Base-by-base conservation (phyloP, 345 rosid genomes). In the Eucalyptus cloeziana region DNA sequence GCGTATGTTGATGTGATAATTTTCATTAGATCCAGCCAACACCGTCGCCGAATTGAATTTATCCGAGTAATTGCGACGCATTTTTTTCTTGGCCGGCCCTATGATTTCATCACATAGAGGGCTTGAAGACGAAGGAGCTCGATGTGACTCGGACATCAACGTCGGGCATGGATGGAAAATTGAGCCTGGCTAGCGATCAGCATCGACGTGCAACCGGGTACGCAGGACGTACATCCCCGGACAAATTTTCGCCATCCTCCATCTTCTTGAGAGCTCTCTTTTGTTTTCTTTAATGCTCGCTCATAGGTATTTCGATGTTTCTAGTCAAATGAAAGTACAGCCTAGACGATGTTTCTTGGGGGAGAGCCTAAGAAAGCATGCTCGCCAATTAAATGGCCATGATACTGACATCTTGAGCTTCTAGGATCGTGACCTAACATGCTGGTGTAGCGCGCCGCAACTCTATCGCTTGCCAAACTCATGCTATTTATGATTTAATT, bases 391-490 rank as follows among this genome's bases (percentile, higher is more conserved):
- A 17, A 67, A n/a, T 69, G 6, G 80, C 44, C 80, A 14, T 3
- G 79, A 69, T 69, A 16, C 79, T 17, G 1, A 16, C 7, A 1
- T 69, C 79, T 37, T 3, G 2, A 31, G 79, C 31, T 31, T n/a
- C 21, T 4, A 2, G 21, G 76, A n/a, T 64, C 1, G 19, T 17
- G 21, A 33, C 76, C 76, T n/a, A 64, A n/a, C 21, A 4, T 1
- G 4, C 11, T 2, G 2, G 40, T 71, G 10, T 5, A 1, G 0
- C 1, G 13, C 13, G 1, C 13, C 0, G 7, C 0, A 6, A 33
- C 22, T 16, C 80, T 3, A 40, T 33, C 7, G 4, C 43, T 8
- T 0, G 6, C 80, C 25, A 33, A 33, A 31, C 24, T 33, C 0
- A 0, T 69, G 44, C 4, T 17, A 33, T 69, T 33, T 40, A 17